Base-by-base conservation (phyloP, 371 early-diverging fungal genomes). In the Mortierella sp. region DNA sequence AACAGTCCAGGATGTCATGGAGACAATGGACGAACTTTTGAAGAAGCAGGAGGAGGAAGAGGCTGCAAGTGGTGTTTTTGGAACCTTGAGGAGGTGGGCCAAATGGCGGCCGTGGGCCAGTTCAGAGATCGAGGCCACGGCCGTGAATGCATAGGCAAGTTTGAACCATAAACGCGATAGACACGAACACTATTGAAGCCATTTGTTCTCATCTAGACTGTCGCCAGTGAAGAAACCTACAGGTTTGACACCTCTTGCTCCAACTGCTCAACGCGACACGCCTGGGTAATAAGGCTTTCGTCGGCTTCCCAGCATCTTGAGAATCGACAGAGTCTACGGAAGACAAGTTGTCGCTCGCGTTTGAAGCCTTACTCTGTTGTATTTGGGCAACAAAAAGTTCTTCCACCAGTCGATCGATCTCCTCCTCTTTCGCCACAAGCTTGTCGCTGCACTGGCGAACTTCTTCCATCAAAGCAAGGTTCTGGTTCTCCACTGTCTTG, bases 1-100 rank as follows among this genome's bases (percentile, higher is more conserved):
- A 13, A 73, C 73, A 2, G 69, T 64, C 1, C 52, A 74, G 34
- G 70, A 64, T 52, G 65, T 74, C 0, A 55, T 74, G 76, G 76
- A 65, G 28, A 60, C 60, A 16, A 69, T 74, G 69, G 76, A 74
- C 12, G 76, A 69, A 23, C 13, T 67, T 42, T 30, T 72, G 57
- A 61, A 63, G 60, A 58, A 59, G 28, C 73, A 72, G 43, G 67
- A 72, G 43, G 64, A 67, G 16, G 64, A 58, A 16, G 72, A 72
- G n/a, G 30, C 8, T 28, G 58, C 54, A 42, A 58, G 56, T 10
- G 72, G 67, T 4, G 38, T 72, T 13, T 39, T 24, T 30, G 72
- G 72, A 13, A 60, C 58, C 14, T 23, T 72, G 9, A 42, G 60
- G 38, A 48, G 55, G 27, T 64, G 59, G 64, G 46, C 53, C 14